Conservation (phyloP, 2,329 filamentous ascomycete species). For the Sphaerulina musiva region DNA sequence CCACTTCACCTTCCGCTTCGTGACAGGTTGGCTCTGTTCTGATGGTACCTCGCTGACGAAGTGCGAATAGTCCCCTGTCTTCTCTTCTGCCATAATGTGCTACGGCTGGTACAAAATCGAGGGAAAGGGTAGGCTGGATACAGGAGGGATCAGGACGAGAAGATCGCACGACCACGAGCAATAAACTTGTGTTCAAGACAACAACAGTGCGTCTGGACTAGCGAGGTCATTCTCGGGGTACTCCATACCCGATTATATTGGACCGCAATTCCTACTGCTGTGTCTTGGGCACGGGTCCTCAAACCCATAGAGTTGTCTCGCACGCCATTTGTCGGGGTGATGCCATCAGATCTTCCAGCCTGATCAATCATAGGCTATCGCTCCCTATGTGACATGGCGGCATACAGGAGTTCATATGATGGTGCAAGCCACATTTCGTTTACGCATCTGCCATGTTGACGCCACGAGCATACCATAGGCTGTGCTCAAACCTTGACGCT, state of each 20-base stretch:
- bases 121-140: not conserved
- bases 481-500: not conserved
- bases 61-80: slow-evolving; percentile 7
- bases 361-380: not conserved
- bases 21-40: slow-evolving; percentile 1
- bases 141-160: not conserved
- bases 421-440: slow-evolving; percentile 3
- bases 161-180: not conserved
- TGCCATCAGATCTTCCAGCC: slow-evolving; percentile 2
- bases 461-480: slow-evolving; percentile 7
- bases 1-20: slow-evolving; percentile 37
- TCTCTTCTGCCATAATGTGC: slow-evolving; percentile 14
- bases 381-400: not conserved
- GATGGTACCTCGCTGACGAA: slow-evolving; percentile 10
- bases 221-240: not conserved
- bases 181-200: not conserved
- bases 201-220: not conserved
- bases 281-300: not conserved
- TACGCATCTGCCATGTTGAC: slow-evolving; percentile 14
- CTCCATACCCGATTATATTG: not conserved
- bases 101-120: not conserved
- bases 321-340: not conserved
- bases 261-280: not conserved
- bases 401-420: not conserved
- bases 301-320: not conserved